phyloP scores from a whole-genome alignment of 169 alveolate genomes.

The Fabrea salina region DNA sequence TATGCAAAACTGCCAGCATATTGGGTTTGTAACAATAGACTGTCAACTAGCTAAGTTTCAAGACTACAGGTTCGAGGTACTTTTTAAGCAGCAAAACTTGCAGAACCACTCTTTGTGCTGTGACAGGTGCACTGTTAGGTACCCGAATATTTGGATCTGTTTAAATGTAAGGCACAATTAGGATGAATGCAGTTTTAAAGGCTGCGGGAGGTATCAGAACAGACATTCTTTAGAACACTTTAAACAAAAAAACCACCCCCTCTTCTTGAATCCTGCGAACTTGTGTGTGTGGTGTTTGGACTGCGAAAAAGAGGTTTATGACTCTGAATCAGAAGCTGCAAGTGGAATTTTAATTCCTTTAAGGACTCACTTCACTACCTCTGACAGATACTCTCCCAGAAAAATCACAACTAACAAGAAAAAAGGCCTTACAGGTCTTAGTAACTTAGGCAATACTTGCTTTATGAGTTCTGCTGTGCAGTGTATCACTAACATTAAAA shows the following conservation, averaged over 20 bases:
- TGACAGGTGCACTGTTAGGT: conserved; percentile 4
- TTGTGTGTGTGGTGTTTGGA: background rate
- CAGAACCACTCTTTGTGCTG: background rate
- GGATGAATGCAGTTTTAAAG: conserved; percentile 1
- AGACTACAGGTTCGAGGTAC: too few species aligned
- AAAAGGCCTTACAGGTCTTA: conserved; percentile 52
- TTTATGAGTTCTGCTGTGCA: conserved; percentile 78
- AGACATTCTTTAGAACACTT: conserved; percentile 6
- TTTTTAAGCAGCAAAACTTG: too few species aligned
- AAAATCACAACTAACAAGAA: background rate
- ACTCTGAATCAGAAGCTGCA: too few species aligned
- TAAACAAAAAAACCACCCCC: background rate
- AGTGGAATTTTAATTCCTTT: background rate
- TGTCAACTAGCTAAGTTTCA: too few species aligned
- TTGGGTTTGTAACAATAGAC: too few species aligned
- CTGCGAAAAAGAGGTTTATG: background rate
- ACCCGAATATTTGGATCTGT: conserved; percentile 14
- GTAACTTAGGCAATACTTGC: conserved; percentile 83
- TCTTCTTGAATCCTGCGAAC: background rate
- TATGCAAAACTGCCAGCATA: too few species aligned
- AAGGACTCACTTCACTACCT: background rate
- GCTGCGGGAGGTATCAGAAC: conserved; percentile 20
- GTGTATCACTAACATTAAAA: conserved; percentile 49
- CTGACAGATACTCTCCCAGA: background rate
- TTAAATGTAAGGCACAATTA: background rate